Conservation (phyloP, 768 basidiomycete genomes). For the Galerina marginata region DNA sequence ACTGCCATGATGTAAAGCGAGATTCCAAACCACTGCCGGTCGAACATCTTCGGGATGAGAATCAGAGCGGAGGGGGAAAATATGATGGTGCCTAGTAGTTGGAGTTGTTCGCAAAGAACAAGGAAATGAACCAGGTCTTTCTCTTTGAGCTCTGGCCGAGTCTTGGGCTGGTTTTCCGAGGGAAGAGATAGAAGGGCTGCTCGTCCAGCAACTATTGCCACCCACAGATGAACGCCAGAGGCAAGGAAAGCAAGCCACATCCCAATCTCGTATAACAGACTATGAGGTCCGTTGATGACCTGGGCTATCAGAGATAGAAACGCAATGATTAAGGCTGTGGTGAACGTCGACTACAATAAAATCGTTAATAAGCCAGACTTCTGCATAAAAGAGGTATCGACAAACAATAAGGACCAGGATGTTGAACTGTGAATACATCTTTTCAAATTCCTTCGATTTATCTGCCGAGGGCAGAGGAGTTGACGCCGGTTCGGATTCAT, state of each 20-base stretch:
- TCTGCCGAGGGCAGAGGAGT: no score
- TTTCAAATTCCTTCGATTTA: not conserved
- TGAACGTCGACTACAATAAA: conserved; percentile 8
- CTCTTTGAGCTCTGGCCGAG: not conserved
- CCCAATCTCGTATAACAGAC: conserved; percentile 6
- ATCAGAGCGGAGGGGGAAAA: conserved; percentile 5
- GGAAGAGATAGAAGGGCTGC: conserved; percentile 6
- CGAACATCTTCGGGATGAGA: conserved; percentile 8
- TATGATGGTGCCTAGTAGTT: conserved; percentile 9
- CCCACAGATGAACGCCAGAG: conserved; percentile 9
- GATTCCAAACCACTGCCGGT: conserved; percentile 1
- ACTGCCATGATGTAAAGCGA: conserved; percentile 1
- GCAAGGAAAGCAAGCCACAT: conserved; percentile 9
- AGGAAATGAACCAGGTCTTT: conserved; percentile 2
- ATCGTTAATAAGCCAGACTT: not conserved
- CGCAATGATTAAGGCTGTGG: conserved; percentile 6
- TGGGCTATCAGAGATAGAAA: conserved; percentile 10
- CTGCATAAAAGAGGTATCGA: not conserved
- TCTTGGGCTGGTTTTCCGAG: not conserved
- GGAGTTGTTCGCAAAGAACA: conserved; percentile 10
- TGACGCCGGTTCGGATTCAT: no score
- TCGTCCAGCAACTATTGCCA: conserved; percentile 11
- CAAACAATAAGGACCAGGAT: conserved; percentile 6
- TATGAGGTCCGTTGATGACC: not conserved
- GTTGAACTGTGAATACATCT: conserved; percentile 1